Percentiles rank a stretch among this genome's conserved stretches.
These are phyloP conservation scores for Neofusicoccum ribis DNA, from an alignment of 2,329 filamentous ascomycete genomes.

Conservation along the genomic window DNA sequence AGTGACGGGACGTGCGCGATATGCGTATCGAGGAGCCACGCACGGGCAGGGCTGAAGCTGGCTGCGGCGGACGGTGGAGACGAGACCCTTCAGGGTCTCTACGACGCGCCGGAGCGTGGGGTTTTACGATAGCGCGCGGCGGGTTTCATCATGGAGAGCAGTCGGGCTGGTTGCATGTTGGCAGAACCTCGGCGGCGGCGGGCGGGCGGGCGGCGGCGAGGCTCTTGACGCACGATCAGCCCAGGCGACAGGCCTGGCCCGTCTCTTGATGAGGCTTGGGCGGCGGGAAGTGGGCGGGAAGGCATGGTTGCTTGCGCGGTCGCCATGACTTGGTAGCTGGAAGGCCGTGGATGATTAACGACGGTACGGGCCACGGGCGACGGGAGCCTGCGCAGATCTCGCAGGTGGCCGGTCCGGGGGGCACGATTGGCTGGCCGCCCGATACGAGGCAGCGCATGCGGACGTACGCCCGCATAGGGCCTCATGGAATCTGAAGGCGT, in stretches of 20 bases:
- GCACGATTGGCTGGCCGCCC: too few species aligned
- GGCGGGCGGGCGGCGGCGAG: background rate
- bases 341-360: background rate
- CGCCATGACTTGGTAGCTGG: background rate
- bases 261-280: too few species aligned
- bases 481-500: background rate
- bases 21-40: background rate
- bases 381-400: constrained; percentile 8
- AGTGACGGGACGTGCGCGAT: background rate
- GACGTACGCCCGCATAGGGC: background rate
- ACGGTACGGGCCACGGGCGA: constrained; percentile 6
- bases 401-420: too few species aligned
- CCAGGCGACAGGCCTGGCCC: background rate
- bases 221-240: background rate
- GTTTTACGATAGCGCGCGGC: background rate
- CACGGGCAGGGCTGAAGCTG: background rate
- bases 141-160: background rate
- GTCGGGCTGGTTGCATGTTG: background rate
- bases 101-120: background rate
- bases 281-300: background rate
- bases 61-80: background rate
- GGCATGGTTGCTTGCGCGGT: background rate
- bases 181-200: background rate
- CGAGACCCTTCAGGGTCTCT: constrained; percentile 2
- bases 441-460: background rate